Evolutionary conservation across 1,284 basidiomycete species (phyloP).

Genomic region (Puccinia coronata): DNA sequence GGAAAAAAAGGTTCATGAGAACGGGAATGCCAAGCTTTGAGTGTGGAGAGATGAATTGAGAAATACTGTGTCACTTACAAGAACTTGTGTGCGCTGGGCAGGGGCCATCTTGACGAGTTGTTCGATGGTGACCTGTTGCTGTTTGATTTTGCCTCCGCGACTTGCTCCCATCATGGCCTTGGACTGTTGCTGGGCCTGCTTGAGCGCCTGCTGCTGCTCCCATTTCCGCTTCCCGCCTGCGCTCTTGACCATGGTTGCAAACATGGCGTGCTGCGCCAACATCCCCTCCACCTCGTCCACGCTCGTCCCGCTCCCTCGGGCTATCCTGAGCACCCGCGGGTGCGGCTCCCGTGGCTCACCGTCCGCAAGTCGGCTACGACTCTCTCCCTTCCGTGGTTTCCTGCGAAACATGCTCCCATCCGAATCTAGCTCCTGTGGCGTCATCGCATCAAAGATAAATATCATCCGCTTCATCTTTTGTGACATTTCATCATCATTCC

Average conservation of each 20-base stretch:
- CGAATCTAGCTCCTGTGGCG: conserved; percentile 87
- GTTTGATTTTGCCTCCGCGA: conserved; percentile 33
- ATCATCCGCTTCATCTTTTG: conserved; percentile 95
- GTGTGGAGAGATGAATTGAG: background rate
- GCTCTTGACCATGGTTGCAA: conserved; percentile 95
- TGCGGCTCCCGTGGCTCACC: conserved; percentile 60
- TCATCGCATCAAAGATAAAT: conserved; percentile 98
- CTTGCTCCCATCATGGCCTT: conserved; percentile 28
- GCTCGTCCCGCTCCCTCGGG: conserved; percentile 89
- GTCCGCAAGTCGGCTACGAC: conserved; percentile 32
- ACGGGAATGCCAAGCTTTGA: too few relatives aligned
- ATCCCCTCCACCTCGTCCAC: conserved; percentile 96
- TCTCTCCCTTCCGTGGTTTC: conserved; percentile 41
- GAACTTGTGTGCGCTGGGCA: conserved; percentile 41
- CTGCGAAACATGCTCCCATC: conserved; percentile 76
- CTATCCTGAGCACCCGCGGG: conserved; percentile 83
- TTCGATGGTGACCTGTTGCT: conserved; percentile 47
- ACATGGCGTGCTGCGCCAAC: conserved; percentile 91
- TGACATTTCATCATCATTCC: conserved; percentile 81
- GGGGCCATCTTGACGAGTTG: conserved; percentile 48
- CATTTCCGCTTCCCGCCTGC: conserved; percentile 95
- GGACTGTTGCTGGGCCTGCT: conserved; percentile 39
- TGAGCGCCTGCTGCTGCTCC: conserved; percentile 55
- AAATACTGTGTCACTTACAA: conserved; percentile 1
- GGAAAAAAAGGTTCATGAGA: too few relatives aligned